Percentiles rank a stretch among this genome's conserved stretches.
phyloP scores from a whole-genome alignment of 2,329 filamentous ascomycete genomes.

The Cladosporium sp. region DNA sequence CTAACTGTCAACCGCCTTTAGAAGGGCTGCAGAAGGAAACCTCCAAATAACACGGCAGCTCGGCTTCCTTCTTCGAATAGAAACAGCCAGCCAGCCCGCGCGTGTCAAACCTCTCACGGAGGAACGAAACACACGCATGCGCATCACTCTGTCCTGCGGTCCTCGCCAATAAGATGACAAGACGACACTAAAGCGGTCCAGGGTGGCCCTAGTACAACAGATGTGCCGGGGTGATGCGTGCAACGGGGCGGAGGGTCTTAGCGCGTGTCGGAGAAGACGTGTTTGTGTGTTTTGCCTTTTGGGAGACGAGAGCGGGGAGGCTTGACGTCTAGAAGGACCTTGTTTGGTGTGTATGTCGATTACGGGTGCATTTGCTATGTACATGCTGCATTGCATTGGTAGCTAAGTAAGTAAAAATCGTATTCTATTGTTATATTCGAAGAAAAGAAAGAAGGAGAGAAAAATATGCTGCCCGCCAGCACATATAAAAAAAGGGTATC shows the following conservation, averaged over 20 bases:
- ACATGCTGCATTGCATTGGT: too few relatives aligned
- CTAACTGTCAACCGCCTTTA: background rate
- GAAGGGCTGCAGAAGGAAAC: background rate
- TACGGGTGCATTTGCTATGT: background rate
- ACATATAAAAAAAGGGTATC: conserved; percentile 11
- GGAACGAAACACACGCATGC: background rate
- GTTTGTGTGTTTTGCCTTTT: background rate
- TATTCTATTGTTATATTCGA: background rate
- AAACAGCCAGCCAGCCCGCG: background rate
- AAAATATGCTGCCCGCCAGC: conserved; percentile 20
- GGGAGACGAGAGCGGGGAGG: background rate
- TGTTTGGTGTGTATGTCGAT: background rate
- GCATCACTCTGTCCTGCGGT: background rate
- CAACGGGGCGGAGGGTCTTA: conserved; percentile 3
- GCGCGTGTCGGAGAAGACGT: background rate
- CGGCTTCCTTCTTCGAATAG: background rate
- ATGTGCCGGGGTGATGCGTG: background rate
- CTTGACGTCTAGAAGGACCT: background rate
- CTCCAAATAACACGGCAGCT: too few relatives aligned
- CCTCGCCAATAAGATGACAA: background rate
- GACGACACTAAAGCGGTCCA: background rate
- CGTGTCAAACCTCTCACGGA: background rate
- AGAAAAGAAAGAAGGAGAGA: too few relatives aligned
- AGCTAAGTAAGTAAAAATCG: background rate
- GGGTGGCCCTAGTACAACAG: background rate